Base-by-base conservation (phyloP, 768 basidiomycete species). In the Boletus rubescentipes region DNA sequence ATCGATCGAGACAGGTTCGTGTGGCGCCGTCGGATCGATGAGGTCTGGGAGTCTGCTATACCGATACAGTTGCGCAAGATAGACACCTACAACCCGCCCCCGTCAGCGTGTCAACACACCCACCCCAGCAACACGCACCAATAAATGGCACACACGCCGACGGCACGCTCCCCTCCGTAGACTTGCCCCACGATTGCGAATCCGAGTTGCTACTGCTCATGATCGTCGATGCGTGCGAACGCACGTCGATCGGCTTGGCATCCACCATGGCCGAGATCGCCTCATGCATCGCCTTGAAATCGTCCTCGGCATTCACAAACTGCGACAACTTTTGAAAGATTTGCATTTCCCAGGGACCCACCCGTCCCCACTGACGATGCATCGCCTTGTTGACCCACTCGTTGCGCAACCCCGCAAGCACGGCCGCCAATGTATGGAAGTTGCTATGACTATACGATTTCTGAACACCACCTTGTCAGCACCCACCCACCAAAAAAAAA, bases 141-240 rank as follows among this genome's bases (percentile, higher is more conserved):
- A 93, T 83, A 73, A 92, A 91, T 8, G 91, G 91, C n/a, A 92
- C 79, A 61, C 91, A 91, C 7, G 81, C 77, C 9, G 82, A 70
- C 8, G 81, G 78, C 26, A 73, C 70, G 55, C 73, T 79, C 39
- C 72, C 65, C 16, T 77, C 78, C 6, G 61, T 79, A 60, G 61
- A 74, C 68, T 63, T 73, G 61, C 54, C 69, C 55, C 72, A 72
- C 7, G 71, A 61, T 14, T 73, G 62, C 51, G 73, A 67, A 48
- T 75, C 72, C 49, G 79, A 80, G 16, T 70, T 67, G 44, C 72
- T 73, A 15, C 74, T 75, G 54, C 79, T 82, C 47, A 77, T 72
- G 29, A 83, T 77, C 23, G 83, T 81, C 15, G 78, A 68, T 43
- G 85, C 75, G 51, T 81, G 82, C 21, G 82, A 77, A 31, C 75